These are phyloP conservation scores for Mucor irregularis DNA, from an alignment of 371 early-diverging fungal genomes.

Conservation along the genomic window DNA sequence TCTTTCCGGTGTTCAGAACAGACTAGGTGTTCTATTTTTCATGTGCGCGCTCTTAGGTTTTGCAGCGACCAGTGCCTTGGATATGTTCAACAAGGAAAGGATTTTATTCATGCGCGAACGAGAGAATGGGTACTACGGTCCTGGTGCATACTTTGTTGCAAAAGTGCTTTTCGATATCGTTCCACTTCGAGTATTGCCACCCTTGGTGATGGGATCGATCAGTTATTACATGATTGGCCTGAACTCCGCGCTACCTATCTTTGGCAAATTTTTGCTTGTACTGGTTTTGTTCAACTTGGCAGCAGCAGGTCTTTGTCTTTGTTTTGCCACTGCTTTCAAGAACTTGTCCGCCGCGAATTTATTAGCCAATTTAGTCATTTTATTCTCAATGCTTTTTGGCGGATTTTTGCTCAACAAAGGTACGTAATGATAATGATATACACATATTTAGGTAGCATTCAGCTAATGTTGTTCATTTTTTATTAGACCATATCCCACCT, in stretches of 20 bases:
- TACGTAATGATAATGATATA: no score
- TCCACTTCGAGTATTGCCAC: constrained; percentile 82
- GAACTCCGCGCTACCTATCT: constrained; percentile 55
- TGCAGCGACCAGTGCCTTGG: constrained; percentile 69
- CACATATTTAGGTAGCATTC: neutral
- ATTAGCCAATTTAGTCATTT: constrained; percentile 73
- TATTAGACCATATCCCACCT: constrained; percentile 42
- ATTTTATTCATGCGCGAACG: constrained; percentile 80
- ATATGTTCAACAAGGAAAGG: constrained; percentile 70
- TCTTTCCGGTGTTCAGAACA: constrained; percentile 82
- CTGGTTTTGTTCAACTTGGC: constrained; percentile 82
- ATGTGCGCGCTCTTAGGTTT: constrained; percentile 84
- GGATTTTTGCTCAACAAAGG: constrained; percentile 86
- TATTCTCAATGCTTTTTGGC: constrained; percentile 89
- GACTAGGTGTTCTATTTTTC: constrained; percentile 80
- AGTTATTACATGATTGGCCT: constrained; percentile 87
- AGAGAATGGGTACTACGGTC: constrained; percentile 80
- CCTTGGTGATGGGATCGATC: constrained; percentile 80
- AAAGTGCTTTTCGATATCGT: constrained; percentile 82
- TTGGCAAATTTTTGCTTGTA: constrained; percentile 79
- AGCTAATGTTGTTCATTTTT: no score
- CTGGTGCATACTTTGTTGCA: constrained; percentile 70
- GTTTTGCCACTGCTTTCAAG: constrained; percentile 71
- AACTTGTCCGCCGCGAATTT: constrained; percentile 79
- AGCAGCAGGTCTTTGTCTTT: constrained; percentile 78